Base-by-base conservation (phyloP, 306 rosid genomes). In the Inga laurina region DNA sequence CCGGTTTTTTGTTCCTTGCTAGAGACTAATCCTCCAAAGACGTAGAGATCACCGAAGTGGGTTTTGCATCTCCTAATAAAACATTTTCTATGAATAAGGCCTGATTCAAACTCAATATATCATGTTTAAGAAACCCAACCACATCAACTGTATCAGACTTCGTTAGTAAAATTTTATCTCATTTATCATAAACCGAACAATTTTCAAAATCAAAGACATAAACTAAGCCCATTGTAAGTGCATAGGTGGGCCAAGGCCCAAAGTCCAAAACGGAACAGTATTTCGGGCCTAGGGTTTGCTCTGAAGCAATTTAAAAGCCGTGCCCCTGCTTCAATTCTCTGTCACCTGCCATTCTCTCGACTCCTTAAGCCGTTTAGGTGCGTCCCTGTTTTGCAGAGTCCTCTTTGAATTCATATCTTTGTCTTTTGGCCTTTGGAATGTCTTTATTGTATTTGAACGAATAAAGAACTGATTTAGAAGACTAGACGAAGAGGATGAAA, bases 401-500 rank as follows among this genome's bases (percentile, higher is more conserved):
- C 18, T 11, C 34, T 8, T 43, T 7, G 2, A 11, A 22, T 65
- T 3, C 30, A 21, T 43, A 19, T 80, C 22, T 30, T 0, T 27
- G 9, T 27, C 18, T 32, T 2, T 43, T 41, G 18, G 32, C 45
- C 2, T 41, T 72, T 24, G 14, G 14, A 45, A 0, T n/a, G 18
- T 16, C 10, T 15, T 2, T 27, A 2, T 54, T 54, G 3, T 68
- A 2, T 4, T 48, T 10, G 65, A 59, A 59, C 5, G 0, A 59
- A 21, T 59, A 19, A 0, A 51, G 73, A 78, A 67, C 12, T 12
- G 6, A n/a, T 68, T 10, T 13, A 2, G 81, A 64, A 7, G 61
- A 54, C 21, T 0, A 51, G 88, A 37, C 79, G 85, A 78, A 82
- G 3, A 82, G 75, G 88, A 85, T 78, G 88, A 82, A 66, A 81